These are phyloP conservation scores for Primulina tabacum DNA, from an alignment of 257 asterid species.

Conservation along the genomic window DNA sequence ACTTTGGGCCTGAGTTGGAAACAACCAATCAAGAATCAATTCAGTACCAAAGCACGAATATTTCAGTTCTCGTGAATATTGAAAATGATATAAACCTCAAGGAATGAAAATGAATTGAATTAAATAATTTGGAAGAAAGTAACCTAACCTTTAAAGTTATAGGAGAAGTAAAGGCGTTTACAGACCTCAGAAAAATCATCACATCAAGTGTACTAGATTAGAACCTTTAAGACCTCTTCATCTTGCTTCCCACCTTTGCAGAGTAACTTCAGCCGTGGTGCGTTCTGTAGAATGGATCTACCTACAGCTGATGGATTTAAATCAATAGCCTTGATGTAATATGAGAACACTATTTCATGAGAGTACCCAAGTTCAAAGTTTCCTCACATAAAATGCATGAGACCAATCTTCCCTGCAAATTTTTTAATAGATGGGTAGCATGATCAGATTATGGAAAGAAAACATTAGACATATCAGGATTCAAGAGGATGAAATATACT, in stretches of 20 bases:
- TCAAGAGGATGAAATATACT: conserved; percentile 45
- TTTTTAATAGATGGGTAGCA: conserved; percentile 21
- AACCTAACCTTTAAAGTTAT: background rate
- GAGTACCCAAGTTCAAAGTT: conserved; percentile 84
- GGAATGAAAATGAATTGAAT: too few relatives aligned
- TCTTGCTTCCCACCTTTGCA: conserved; percentile 67
- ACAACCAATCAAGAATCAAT: too few relatives aligned
- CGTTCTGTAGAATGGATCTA: conserved; percentile 95
- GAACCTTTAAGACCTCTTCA: conserved; percentile 72
- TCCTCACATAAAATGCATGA: conserved; percentile 87
- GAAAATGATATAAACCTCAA: too few relatives aligned
- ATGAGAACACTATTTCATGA: conserved; percentile 55
- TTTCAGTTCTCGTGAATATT: too few relatives aligned
- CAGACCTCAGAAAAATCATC: conserved; percentile 19
- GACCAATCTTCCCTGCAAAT: conserved; percentile 94
- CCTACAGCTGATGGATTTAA: conserved; percentile 94
- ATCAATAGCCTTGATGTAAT: conserved; percentile 77
- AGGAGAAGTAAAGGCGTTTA: conserved; percentile 16
- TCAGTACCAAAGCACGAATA: too few relatives aligned
- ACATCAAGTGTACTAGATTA: conserved; percentile 6
- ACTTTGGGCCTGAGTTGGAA: too few relatives aligned
- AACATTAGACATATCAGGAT: conserved; percentile 26
- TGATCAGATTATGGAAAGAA: conserved; percentile 25
- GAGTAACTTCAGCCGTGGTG: conserved; percentile 92
- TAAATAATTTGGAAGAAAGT: too few relatives aligned